Evolutionary conservation across 768 basidiomycete genomes (phyloP), one percentile per base, ranked within the genome.

Genomic region (Hericium alpestre): DNA sequence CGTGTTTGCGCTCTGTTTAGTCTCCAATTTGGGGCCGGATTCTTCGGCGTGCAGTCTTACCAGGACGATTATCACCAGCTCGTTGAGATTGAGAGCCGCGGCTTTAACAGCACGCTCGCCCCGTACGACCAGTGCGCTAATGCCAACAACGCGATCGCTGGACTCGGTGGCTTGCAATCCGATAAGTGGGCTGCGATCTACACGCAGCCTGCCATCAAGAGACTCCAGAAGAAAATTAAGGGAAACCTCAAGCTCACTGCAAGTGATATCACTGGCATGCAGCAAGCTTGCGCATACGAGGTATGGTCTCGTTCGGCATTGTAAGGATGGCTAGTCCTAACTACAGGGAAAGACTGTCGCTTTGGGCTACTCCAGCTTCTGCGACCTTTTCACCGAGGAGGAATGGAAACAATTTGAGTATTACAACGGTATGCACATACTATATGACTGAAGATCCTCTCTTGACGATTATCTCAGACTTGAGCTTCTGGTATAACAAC

Each of bases 351-450:
- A 76, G 74, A 75, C 78, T 15, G 78, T 79, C 37, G 72, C 77
- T 2, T 70, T 79, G 20, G 77, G 77, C 0, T 78, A 72, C 62
- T 78, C 76, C 9, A 62, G 66, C 16, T 80, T 79, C 68, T 80
- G 78, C 59, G 66, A 67, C 13, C 65, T 80, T 9, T 79, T 80
- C 67, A 78, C 78, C 5, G 67, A 76, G 56, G 70, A 75, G 43
- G 79, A 80, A 62, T 80, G 78, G 78, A 70, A 73, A 60, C 73
- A 75, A 1, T 79, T 73, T 59, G 73, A 77, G 55, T 78, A 80
- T 61, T 66, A 69, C 23, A 61, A 56, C n/a, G 70, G 70, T 70
- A 25, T 51, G 70, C 60, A 11, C 10, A 16, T 4, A 11, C 10
- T 16, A 16, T 9, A 27, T 43, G 18, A 7, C 4, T 4, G 10